Evolutionary conservation across 805 yeast species (phyloP).

Genomic region (Saccharomyces jurei): DNA sequence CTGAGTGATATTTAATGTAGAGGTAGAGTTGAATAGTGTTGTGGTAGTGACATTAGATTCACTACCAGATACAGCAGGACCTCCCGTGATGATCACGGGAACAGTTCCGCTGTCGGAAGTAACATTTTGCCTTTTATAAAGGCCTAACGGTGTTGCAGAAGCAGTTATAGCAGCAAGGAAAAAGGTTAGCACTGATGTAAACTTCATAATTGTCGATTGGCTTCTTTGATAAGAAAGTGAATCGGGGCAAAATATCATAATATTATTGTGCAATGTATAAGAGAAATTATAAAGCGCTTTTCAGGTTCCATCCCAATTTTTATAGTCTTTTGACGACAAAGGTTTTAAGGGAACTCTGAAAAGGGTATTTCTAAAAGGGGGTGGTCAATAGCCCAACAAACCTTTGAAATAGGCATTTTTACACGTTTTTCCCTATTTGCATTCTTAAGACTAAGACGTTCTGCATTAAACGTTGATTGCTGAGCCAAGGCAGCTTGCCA

Average conservation of each 20-base stretch:
- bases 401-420: not conserved
- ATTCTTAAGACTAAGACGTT: not conserved
- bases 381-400: not conserved
- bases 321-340: not conserved
- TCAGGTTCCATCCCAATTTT: not conserved
- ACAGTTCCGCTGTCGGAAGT: constrained; percentile 19
- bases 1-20: constrained; percentile 20
- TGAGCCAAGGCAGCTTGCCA: not conserved
- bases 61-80: not conserved
- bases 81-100: constrained; percentile 7
- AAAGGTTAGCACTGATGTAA: not conserved
- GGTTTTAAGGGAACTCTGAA: not conserved
- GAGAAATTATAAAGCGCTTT: not conserved
- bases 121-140: constrained; percentile 9
- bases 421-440: not conserved
- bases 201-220: not conserved
- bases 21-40: constrained; percentile 15
- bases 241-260: not conserved
- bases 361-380: not conserved
- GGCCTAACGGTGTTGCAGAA: not conserved
- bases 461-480: not conserved
- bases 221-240: not conserved
- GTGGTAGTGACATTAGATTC: constrained; percentile 7
- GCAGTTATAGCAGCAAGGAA: not conserved
- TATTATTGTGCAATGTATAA: too few relatives aligned